Evolutionary conservation across 2,329 filamentous ascomycete species (phyloP).

Genomic region (Aspergillus sp.): DNA sequence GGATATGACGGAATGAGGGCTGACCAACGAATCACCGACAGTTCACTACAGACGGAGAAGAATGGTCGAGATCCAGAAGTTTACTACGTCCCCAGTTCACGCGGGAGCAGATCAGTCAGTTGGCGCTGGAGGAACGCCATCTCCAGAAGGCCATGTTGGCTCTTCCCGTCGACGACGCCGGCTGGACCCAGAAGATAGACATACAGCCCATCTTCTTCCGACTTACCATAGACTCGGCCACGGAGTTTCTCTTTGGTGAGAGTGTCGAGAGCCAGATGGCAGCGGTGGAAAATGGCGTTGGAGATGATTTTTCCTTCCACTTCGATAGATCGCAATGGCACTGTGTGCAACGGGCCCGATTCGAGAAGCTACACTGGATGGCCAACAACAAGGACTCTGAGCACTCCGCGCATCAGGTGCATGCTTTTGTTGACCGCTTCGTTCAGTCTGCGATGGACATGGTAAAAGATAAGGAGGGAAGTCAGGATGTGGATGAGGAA

Average conservation of each 20-base stretch:
- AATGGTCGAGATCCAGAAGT: constrained; percentile 72
- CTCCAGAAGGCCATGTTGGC: constrained; percentile 63
- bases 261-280: constrained; percentile 53
- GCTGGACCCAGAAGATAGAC: constrained; percentile 50
- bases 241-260: constrained; percentile 75
- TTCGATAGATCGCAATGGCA: constrained; percentile 31
- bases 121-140: constrained; percentile 73
- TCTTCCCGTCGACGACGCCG: constrained; percentile 49
- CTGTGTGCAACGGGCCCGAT: constrained; percentile 17
- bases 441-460: constrained; percentile 3
- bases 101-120: constrained; percentile 71
- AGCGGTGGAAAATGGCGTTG: constrained; percentile 33
- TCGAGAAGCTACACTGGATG: constrained; percentile 16
- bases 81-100: constrained; percentile 81
- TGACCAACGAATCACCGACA: constrained; percentile 7
- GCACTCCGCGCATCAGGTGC: constrained; percentile 6
- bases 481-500: constrained; percentile 4
- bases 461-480: background rate
- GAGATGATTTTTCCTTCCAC: constrained; percentile 33
- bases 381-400: constrained; percentile 14
- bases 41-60: constrained; percentile 62
- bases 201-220: constrained; percentile 72
- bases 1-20: background rate
- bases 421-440: constrained; percentile 16
- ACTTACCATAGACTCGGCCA: constrained; percentile 77